Evolutionary conservation across 306 rosid genomes (phyloP).

Genomic region (Sindora glabra): DNA sequence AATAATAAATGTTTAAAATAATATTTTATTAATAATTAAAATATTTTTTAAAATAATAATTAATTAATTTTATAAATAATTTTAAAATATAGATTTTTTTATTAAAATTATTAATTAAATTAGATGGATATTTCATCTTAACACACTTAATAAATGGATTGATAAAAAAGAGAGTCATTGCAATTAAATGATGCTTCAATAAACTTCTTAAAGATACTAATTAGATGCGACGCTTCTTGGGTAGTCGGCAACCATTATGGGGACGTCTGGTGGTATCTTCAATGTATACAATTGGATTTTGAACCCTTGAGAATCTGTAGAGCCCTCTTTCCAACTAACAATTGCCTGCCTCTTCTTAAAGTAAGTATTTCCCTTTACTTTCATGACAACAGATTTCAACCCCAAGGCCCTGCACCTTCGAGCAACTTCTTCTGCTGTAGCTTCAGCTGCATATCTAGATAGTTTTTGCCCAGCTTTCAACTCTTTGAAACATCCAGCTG

Average conservation of each 20-base stretch:
- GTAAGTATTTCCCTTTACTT: conserved; percentile 61
- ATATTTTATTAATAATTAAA: too few species aligned
- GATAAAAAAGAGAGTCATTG: too few species aligned
- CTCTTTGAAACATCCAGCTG: conserved; percentile 56
- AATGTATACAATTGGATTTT: conserved; percentile 47
- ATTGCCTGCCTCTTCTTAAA: conserved; percentile 71
- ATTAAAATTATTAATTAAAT: too few species aligned
- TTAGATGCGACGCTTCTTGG: conserved; percentile 46
- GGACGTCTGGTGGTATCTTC: conserved; percentile 68
- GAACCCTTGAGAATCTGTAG: too few species aligned
- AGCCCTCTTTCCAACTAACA: conserved; percentile 72
- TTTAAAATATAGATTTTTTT: too few species aligned
- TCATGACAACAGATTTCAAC: conserved; percentile 67
- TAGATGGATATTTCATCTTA: too few species aligned
- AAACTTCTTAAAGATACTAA: too few species aligned
- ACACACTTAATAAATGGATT: too few species aligned
- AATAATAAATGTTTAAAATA: too few species aligned
- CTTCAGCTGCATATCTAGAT: conserved; percentile 65
- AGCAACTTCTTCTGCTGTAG: conserved; percentile 71
- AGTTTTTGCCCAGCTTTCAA: conserved; percentile 60
- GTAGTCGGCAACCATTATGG: conserved; percentile 64
- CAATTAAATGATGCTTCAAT: too few species aligned
- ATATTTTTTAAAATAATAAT: too few species aligned
- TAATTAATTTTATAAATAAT: too few species aligned
- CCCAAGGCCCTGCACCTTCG: conserved; percentile 54